Evolutionary conservation across 805 yeast genomes (phyloP).

Genomic region (Metschnikowia continentalis): DNA sequence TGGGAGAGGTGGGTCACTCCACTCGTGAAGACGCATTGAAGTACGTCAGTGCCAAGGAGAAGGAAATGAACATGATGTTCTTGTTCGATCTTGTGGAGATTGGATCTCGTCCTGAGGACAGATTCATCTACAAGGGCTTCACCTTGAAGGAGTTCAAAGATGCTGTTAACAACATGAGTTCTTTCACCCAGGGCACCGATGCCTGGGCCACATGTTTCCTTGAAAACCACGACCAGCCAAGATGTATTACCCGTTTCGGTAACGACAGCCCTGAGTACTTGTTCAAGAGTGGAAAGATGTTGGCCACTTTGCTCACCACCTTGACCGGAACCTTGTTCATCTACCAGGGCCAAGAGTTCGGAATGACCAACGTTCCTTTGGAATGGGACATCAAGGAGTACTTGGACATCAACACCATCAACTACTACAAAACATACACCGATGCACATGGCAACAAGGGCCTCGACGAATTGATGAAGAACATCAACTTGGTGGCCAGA

Average conservation of each 20-base stretch:
- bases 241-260: conserved; percentile 51
- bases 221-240: conserved; percentile 60
- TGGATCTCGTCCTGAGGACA: conserved; percentile 35
- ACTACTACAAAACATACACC: conserved; percentile 35
- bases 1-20: conserved; percentile 51
- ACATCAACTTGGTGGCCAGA: conserved; percentile 39
- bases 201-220: conserved; percentile 54
- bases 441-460: conserved; percentile 22
- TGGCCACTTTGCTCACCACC: conserved; percentile 42
- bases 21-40: conserved; percentile 39
- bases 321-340: conserved; percentile 53
- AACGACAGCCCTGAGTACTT: conserved; percentile 30
- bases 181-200: conserved; percentile 45
- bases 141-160: conserved; percentile 39
- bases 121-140: conserved; percentile 32
- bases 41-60: conserved; percentile 38
- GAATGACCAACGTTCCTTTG: conserved; percentile 47
- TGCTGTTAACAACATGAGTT: conserved; percentile 31
- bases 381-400: conserved; percentile 48
- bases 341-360: conserved; percentile 62
- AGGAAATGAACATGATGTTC: conserved; percentile 41
- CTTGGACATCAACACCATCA: conserved; percentile 46
- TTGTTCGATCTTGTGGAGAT: conserved; percentile 31
- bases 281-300: conserved; percentile 43
- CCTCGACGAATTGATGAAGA: conserved; percentile 26